Base-by-base conservation (phyloP, 345 rosid species). In the Arabidopsis arenosa region DNA sequence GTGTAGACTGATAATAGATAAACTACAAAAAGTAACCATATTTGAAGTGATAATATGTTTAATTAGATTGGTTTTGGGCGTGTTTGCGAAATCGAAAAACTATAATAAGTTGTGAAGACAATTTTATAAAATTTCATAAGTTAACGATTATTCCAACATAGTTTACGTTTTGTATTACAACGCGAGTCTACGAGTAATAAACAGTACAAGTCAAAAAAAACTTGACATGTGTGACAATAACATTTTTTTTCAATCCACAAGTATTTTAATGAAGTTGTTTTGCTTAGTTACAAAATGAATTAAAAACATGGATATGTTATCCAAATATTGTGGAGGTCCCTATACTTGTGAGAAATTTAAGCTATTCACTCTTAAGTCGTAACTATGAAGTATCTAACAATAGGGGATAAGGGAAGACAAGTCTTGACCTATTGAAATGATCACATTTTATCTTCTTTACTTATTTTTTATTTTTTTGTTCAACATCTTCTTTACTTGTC, bases 351-450 rank as follows among this genome's bases (percentile, higher is more conserved):
- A 33, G 14, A 72, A 61, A 48, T 47, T 36, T 49, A 49, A 26
- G 17, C 15, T 37, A 21, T 49, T 9, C 52, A 37, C 49, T n/a
- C 28, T 23, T 15, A 2, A 15, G 21, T n/a, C 43, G 43, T 35
- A 47, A 6, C 9, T 47, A 58, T 58, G 8, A 56, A 35, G 10
- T 9, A 52, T 59, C n/a, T 52, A 52, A 32, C 36, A 41, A 41
- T 52, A 49, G 43, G 21, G 21, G 21, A 18, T 18, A 28, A 28
- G 30, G 11, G 32, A 72, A 26, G 47, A 49, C 51, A 72, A 49
- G 37, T 37, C 12, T 36, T 49, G 61, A 39, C 76, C 61, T 49
- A 23, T 13, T 58, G 61, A 72, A 63, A 39, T 51, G 10, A 26
- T 62, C 59, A 41, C 28, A 15, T 8, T 47, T 47, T 47, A 47